phyloP scores from a whole-genome alignment of 805 yeast species.

The Candida cerambycidarum region DNA sequence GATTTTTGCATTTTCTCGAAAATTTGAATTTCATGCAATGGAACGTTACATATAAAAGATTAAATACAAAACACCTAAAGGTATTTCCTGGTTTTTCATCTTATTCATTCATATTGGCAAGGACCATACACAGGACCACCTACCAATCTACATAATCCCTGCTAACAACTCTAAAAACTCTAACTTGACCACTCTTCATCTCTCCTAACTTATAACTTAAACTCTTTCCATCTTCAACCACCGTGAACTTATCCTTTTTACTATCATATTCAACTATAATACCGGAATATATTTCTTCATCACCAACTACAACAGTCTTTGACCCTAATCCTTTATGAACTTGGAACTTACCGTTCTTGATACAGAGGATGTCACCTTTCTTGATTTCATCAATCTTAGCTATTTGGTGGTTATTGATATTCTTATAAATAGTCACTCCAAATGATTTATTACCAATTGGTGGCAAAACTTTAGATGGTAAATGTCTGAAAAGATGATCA shows the following conservation, averaged over 20 bases:
- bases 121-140: too few species aligned
- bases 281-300: conserved; percentile 48
- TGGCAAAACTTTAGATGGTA: conserved; percentile 34
- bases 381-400: conserved; percentile 59
- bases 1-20: too few species aligned
- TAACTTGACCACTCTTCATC: conserved; percentile 73
- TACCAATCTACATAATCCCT: conserved; percentile 75
- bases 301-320: conserved; percentile 55
- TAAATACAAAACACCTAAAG: too few species aligned
- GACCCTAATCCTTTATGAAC: conserved; percentile 55
- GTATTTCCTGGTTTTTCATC: too few species aligned
- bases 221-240: conserved; percentile 57
- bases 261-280: conserved; percentile 74
- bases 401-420: conserved; percentile 37
- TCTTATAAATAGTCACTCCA: conserved; percentile 72
- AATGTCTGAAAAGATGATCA: conserved; percentile 18
- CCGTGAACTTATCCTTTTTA: conserved; percentile 67
- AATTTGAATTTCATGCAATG: too few species aligned
- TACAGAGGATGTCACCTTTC: conserved; percentile 83
- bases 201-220: conserved; percentile 69
- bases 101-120: too few species aligned
- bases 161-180: conserved; percentile 78
- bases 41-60: too few species aligned
- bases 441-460: conserved; percentile 67
- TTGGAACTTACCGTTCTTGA: conserved; percentile 72